Evolutionary conservation across 2,329 filamentous ascomycete genomes (phyloP).

Genomic region (Cladophialophora chaetospira): DNA sequence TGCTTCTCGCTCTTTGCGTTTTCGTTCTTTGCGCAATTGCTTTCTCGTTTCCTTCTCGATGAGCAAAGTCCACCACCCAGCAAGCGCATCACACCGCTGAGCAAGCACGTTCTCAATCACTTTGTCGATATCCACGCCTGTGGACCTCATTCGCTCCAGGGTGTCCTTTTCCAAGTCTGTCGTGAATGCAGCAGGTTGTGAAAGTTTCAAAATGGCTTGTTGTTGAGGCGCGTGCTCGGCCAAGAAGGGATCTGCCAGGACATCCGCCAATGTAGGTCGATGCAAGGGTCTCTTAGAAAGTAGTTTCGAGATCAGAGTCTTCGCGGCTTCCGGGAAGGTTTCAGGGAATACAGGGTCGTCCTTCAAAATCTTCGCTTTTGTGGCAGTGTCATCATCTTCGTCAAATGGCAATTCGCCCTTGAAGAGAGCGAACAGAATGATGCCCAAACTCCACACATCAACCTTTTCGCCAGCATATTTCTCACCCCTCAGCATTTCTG

Average conservation of each 20-base stretch:
- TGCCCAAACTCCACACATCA: slow-evolving; percentile 95
- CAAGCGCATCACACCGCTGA: slow-evolving; percentile 84
- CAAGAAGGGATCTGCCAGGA: slow-evolving; percentile 84
- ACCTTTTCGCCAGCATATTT: slow-evolving; percentile 98
- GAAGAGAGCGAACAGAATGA: slow-evolving; percentile 82
- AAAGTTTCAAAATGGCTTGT: slow-evolving; percentile 81
- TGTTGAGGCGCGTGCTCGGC: slow-evolving; percentile 84
- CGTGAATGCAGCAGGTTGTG: slow-evolving; percentile 78
- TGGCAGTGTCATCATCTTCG: slow-evolving; percentile 83
- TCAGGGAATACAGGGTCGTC: slow-evolving; percentile 86
- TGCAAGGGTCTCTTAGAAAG: slow-evolving; percentile 87
- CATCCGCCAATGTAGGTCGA: slow-evolving; percentile 78
- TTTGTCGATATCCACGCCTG: slow-evolving; percentile 89
- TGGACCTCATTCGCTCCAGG: slow-evolving; percentile 85
- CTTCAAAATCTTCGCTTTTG: slow-evolving; percentile 79
- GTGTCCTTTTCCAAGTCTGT: slow-evolving; percentile 88
- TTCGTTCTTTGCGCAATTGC: slow-evolving; percentile 74
- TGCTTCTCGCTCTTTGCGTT: slow-evolving; percentile 79
- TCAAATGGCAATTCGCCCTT: slow-evolving; percentile 88
- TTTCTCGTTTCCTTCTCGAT: slow-evolving; percentile 95
- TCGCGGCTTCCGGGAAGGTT: slow-evolving; percentile 74
- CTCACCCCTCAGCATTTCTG: slow-evolving; percentile 97
- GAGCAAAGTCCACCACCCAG: slow-evolving; percentile 93
- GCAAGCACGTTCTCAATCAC: slow-evolving; percentile 92
- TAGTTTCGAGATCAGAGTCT: slow-evolving; percentile 73